Evolutionary conservation across 2,329 filamentous ascomycete genomes (phyloP).

Genomic region (Botrytis fragariae): DNA sequence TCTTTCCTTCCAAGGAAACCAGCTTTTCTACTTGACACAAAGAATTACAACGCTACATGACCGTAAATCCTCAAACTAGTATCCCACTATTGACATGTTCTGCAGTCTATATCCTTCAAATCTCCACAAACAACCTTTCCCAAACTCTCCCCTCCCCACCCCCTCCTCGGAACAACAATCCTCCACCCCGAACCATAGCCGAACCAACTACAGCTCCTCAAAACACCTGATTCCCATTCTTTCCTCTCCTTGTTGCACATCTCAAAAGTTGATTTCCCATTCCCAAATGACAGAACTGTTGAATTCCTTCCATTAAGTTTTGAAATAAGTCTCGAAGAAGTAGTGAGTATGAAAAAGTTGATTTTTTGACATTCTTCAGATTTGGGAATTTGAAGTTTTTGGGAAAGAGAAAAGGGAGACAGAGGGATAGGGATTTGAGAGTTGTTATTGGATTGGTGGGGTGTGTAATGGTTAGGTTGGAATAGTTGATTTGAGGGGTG

Average conservation of each 20-base stretch:
- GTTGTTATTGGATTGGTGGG: fast-evolving
- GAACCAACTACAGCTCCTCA: not conserved
- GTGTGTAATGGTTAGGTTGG: not conserved
- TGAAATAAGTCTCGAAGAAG: not conserved
- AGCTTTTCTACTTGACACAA: fast-evolving
- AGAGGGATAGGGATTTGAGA: fast-evolving
- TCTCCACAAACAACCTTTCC: not conserved
- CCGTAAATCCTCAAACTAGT: not conserved
- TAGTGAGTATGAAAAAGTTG: not conserved
- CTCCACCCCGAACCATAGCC: not conserved
- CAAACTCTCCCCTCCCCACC: not conserved
- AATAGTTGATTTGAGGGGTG: not conserved
- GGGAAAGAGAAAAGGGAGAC: not conserved
- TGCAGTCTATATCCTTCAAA: no score
- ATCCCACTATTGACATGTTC: not conserved
- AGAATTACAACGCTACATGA: not conserved
- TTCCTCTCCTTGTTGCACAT: not conserved
- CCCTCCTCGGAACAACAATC: not conserved
- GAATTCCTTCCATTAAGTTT: not conserved
- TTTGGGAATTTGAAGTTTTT: not conserved
- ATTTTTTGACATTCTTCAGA: not conserved
- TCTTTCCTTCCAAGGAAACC: no score
- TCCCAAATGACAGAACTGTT: not conserved
- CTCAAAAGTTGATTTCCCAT: not conserved
- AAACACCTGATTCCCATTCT: not conserved